Base-by-base conservation (phyloP, 345 rosid genomes). In the Eucalyptus dawsonii region DNA sequence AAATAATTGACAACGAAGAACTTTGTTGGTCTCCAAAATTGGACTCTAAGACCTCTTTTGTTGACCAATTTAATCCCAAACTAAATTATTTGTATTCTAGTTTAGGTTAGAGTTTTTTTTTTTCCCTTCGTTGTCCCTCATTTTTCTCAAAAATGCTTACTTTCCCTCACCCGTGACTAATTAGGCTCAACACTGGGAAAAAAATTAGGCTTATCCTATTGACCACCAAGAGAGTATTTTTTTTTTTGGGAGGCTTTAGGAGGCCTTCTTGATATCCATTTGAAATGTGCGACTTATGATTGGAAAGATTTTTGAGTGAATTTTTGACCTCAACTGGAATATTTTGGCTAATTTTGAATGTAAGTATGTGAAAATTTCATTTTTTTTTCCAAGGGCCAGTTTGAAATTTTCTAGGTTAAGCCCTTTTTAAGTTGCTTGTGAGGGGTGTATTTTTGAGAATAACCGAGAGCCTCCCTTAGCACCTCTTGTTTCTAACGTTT, bases 81-180 rank as follows among this genome's bases (percentile, higher is more conserved):
- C 15, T 3, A 16, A 65, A 65, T 34, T n/a, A n/a, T 4, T 8
- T 62, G 76, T 65, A 65, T 29, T 56, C 37, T 14, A n/a, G 37
- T n/a, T 65, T 29, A 65, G 15, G 9, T n/a, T 13, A 2, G 19
- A 29, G 15, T 10, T 7, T 19, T 0, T n/a, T 16, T 4, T 7
- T 65, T 14, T 1, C 1, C 19, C 8, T 7, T 9, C 0, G 15
- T 2, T 29, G 4, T 7, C 37, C 76, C 31, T 29, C 37, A 4
- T n/a, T n/a, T 65, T 65, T 65, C 37, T 65, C 19, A 14, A 14
- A 14, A 65, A 12, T 8, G 14, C 72, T 65, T 34, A 14, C 9
- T 65, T 29, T 14, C 19, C 37, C 19, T 65, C 37, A 65, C 72
- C 13, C 11, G 2, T 22, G 72, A 65, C 10, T 34, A 65, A 29